phyloP scores from a whole-genome alignment of 2,329 filamentous ascomycete genomes.

The Fusarium sp. region DNA sequence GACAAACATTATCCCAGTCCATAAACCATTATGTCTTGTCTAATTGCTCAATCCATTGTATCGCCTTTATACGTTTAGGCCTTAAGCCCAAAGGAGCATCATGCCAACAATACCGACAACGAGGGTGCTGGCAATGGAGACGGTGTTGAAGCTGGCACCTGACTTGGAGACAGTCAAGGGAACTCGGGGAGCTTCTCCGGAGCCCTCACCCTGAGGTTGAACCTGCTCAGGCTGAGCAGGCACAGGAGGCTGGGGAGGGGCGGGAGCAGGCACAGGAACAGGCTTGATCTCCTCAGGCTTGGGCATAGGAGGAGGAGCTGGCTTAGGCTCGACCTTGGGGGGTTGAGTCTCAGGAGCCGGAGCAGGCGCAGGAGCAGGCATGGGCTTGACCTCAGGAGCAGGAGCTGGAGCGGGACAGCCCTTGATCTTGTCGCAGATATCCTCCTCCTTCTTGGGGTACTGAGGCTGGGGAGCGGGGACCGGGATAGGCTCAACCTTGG shows the following conservation, averaged over 20 bases:
- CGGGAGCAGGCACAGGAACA: constrained; percentile 23
- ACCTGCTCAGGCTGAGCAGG: constrained; percentile 11
- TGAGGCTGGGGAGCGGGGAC: background rate
- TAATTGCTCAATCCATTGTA: background rate
- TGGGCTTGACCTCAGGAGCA: background rate
- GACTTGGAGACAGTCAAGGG: constrained; percentile 38
- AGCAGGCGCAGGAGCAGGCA: constrained; percentile 16
- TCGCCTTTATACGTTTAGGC: background rate
- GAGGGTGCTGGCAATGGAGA: constrained; percentile 22
- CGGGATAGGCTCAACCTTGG: background rate
- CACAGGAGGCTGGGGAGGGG: constrained; percentile 13
- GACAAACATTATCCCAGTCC: background rate
- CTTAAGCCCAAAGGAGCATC: constrained; percentile 28
- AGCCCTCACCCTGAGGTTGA: background rate
- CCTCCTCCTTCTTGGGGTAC: background rate
- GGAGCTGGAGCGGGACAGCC: background rate
- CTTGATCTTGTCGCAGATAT: background rate
- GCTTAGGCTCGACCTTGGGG: background rate
- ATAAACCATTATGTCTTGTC: background rate
- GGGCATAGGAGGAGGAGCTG: constrained; percentile 21
- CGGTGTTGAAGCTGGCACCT: constrained; percentile 27
- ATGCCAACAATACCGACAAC: constrained; percentile 29
- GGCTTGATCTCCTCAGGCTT: background rate
- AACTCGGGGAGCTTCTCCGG: constrained; percentile 2
- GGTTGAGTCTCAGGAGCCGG: constrained; percentile 11